Conservation (phyloP, 768 basidiomycete species). For the Tylopilus vinaceipallidus region DNA sequence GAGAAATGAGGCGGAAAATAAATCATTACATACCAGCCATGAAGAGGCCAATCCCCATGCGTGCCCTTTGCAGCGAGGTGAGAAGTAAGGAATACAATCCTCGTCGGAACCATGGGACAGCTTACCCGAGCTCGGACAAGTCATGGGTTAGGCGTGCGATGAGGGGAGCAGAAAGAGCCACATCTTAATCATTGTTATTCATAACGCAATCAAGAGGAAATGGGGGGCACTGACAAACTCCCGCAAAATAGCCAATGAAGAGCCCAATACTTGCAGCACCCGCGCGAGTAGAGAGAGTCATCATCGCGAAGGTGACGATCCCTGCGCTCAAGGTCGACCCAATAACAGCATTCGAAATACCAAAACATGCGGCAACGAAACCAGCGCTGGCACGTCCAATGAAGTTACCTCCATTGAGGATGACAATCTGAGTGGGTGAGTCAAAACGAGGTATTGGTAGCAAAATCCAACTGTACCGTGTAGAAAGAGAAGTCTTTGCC, state of each 20-base stretch:
- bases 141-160: conserved; percentile 41
- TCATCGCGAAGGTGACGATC: conserved; percentile 43
- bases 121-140: conserved; percentile 48
- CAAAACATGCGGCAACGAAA: conserved; percentile 37
- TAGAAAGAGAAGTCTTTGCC: conserved; percentile 51
- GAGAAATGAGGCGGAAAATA: background rate
- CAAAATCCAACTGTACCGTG: conserved; percentile 35
- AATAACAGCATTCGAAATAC: conserved; percentile 44
- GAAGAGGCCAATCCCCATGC: conserved; percentile 50
- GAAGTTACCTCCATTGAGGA: conserved; percentile 37
- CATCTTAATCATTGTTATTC: conserved; percentile 26
- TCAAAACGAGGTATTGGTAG: background rate
- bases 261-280: conserved; percentile 39
- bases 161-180: conserved; percentile 42
- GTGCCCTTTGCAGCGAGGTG: conserved; percentile 18
- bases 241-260: conserved; percentile 51
- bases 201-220: background rate
- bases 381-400: conserved; percentile 38
- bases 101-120: background rate
- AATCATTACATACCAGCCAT: conserved; percentile 37
- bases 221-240: conserved; percentile 35
- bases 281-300: conserved; percentile 36
- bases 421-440: conserved; percentile 30
- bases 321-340: conserved; percentile 34
- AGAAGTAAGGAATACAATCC: background rate